Percentiles rank a stretch among this genome's conserved stretches.
Evolutionary conservation across 2,329 filamentous ascomycete species (phyloP).

Genomic region (Aspergillus texensis): DNA sequence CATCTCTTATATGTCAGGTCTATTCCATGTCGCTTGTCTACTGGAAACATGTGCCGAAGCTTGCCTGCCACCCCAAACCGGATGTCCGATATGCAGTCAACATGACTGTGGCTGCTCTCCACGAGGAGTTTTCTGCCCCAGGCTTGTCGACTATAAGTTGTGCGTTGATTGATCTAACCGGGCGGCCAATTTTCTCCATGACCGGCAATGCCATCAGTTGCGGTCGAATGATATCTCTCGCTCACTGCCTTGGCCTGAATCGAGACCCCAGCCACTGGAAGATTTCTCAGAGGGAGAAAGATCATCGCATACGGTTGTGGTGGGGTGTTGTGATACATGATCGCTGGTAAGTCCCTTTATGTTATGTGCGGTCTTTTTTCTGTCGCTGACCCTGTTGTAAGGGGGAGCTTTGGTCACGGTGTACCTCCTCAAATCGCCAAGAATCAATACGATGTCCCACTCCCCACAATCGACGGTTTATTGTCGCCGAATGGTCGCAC

Average conservation of each 20-base stretch:
- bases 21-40: slow-evolving; percentile 62
- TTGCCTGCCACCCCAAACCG: slow-evolving; percentile 53
- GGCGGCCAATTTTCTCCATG: slow-evolving; percentile 62
- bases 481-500: slow-evolving; percentile 38
- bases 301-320: slow-evolving; percentile 56
- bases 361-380: neutral
- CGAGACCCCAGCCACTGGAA: slow-evolving; percentile 58
- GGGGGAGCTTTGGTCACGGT: slow-evolving; percentile 59
- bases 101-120: slow-evolving; percentile 61
- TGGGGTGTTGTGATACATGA: slow-evolving; percentile 62
- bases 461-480: slow-evolving; percentile 51
- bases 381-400: slow-evolving; percentile 27
- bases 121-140: slow-evolving; percentile 62
- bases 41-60: slow-evolving; percentile 55
- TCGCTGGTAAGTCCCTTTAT: slow-evolving; percentile 46
- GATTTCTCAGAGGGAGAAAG: slow-evolving; percentile 54
- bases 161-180: slow-evolving; percentile 61
- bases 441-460: slow-evolving; percentile 59
- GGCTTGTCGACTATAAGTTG: slow-evolving; percentile 62
- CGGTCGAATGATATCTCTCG: slow-evolving; percentile 56
- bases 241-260: slow-evolving; percentile 59
- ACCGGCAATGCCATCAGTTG: slow-evolving; percentile 60
- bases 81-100: slow-evolving; percentile 66
- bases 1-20: slow-evolving; percentile 59
- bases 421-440: slow-evolving; percentile 57